Evolutionary conservation across 2,329 filamentous ascomycete genomes (phyloP).

Genomic region (Ciborinia camelliae): DNA sequence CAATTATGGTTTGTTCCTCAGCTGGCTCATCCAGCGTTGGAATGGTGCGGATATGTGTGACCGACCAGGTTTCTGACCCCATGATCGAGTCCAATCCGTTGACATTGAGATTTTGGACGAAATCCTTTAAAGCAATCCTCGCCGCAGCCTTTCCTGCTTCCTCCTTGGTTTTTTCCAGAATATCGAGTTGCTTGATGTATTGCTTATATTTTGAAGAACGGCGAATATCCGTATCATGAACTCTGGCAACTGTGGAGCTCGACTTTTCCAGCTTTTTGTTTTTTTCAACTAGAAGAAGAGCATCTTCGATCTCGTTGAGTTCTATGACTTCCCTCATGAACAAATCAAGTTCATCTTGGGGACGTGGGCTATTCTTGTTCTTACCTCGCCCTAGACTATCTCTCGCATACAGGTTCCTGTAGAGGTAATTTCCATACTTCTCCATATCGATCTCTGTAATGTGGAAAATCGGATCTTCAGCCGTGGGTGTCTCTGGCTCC

Average conservation of each 20-base stretch:
- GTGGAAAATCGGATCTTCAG: not conserved
- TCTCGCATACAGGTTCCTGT: constrained; percentile 10
- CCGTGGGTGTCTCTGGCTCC: not conserved
- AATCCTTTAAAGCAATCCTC: not conserved
- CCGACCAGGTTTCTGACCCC: constrained; percentile 6
- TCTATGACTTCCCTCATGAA: constrained; percentile 4
- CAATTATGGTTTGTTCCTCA: not conserved
- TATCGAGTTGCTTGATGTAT: not conserved
- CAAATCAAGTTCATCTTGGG: not conserved
- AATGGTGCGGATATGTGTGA: not conserved
- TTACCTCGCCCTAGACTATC: too few species aligned
- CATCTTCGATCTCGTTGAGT: constrained; percentile 10
- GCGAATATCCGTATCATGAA: constrained; percentile 7
- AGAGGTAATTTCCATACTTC: not conserved
- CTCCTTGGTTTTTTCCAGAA: not conserved
- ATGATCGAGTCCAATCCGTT: constrained; percentile 5
- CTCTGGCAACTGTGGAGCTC: not conserved
- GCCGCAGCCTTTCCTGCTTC: not conserved
- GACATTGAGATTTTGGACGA: not conserved
- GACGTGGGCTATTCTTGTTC: not conserved
- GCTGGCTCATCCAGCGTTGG: not conserved
- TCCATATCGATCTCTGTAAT: not conserved
- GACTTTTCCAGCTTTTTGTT: not conserved
- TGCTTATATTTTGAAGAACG: not conserved
- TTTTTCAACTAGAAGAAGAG: not conserved